Percentiles rank a stretch among this genome's conserved stretches.
Evolutionary conservation across 768 basidiomycete species (phyloP).

Genomic region (Agaricus sinodeliciosus): DNA sequence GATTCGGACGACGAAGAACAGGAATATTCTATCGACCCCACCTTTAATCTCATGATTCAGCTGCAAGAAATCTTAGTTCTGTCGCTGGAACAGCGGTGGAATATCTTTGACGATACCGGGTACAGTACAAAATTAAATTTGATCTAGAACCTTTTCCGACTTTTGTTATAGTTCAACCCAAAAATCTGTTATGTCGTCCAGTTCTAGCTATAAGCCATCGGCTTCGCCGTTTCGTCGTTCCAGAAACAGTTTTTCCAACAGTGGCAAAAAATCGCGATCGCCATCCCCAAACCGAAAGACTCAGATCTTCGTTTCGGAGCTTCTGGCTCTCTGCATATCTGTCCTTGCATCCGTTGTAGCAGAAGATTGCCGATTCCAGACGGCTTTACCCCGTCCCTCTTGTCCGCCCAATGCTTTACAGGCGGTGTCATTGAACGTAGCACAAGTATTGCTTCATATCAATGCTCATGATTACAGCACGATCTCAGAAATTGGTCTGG

Average conservation of each 20-base stretch:
- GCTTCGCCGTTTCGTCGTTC: conserved; percentile 40
- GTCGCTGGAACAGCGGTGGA: conserved; percentile 51
- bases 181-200: background rate
- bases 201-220: background rate
- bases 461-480: conserved; percentile 46
- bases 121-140: conserved; percentile 21
- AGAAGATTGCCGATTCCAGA: conserved; percentile 68
- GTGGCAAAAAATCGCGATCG: conserved; percentile 44
- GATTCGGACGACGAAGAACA: conserved; percentile 44
- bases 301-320: conserved; percentile 36
- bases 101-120: conserved; percentile 47
- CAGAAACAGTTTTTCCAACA: conserved; percentile 33
- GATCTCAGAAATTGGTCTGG: conserved; percentile 55
- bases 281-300: conserved; percentile 32
- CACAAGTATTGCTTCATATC: conserved; percentile 53
- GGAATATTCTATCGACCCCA: conserved; percentile 56
- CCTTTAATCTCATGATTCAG: conserved; percentile 57
- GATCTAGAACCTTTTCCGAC: background rate
- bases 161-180: background rate
- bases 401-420: conserved; percentile 77
- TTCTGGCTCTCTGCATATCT: conserved; percentile 54
- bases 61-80: conserved; percentile 54
- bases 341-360: conserved; percentile 56
- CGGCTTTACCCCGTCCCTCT: conserved; percentile 49
- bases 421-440: conserved; percentile 62